These are phyloP conservation scores for Hyphopichia khmerensis DNA, from an alignment of 1,139 yeast genomes.

Conservation along the genomic window DNA sequence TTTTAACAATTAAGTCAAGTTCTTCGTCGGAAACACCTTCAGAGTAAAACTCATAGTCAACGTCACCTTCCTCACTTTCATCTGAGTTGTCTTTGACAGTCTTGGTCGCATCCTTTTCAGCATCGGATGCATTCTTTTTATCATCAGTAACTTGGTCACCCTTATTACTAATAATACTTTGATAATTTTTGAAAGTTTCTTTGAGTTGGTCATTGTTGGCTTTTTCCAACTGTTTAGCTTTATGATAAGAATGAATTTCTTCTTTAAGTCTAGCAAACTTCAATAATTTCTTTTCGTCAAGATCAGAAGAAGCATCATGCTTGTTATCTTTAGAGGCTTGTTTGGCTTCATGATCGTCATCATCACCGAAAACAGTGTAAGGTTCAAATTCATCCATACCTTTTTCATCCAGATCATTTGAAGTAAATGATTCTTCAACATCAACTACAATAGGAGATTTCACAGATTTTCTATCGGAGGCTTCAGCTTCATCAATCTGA, in stretches of 20 bases:
- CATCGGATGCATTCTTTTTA: too few species aligned
- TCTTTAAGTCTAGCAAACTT: not conserved
- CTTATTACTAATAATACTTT: not conserved
- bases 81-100: not conserved
- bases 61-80: not conserved
- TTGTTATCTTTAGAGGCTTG: not conserved
- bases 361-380: not conserved
- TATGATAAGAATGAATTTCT: not conserved
- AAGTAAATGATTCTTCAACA: too few species aligned
- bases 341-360: not conserved
- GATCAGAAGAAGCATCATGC: not conserved
- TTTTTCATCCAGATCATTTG: not conserved
- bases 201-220: not conserved
- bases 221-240: not conserved
- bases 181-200: not conserved
- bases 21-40: not conserved
- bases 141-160: too few species aligned
- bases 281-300: not conserved
- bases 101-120: not conserved
- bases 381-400: too few species aligned
- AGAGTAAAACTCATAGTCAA: not conserved
- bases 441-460: not conserved
- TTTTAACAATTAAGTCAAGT: not conserved
- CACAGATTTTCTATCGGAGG: too few species aligned
- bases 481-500: not conserved